Evolutionary conservation across 805 yeast genomes (phyloP), one percentile per base, ranked within the genome.

Genomic region (Pichia sporocuriosa): DNA sequence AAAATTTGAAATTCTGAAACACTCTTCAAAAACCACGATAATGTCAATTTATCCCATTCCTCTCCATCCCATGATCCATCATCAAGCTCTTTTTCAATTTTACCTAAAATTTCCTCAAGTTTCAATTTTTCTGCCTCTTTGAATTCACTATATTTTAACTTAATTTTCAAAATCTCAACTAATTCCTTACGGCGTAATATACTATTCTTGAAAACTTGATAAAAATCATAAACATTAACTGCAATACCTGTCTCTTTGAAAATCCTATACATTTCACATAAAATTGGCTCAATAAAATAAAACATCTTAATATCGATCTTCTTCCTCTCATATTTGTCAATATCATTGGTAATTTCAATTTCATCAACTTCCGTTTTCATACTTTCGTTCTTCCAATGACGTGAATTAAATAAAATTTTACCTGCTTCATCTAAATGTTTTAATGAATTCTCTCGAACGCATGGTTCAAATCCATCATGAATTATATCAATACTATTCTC

Each of bases 201-300:
- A 17, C 52, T 50, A 43, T 69, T 74, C 53, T 56, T 55, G 50
- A 56, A 65, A n/a, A 59, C 66, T 25, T 49, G 49, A 46, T 58
- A 63, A 39, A 64, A 61, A 42, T 63, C 67, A 42, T 52, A 62
- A 20, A 63, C 50, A 40, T 63, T 63, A 29, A 62, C 70, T 24
- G 70, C 63, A 3, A 79, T 68, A 20, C 84, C 83, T 0, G 96
- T 89, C 51, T 88, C 96, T 45, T 93, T 74, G 57, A 81, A 82
- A 13, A 85, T 67, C 36, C 75, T 72, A 61, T 76, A 88, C 40
- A 88, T 57, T 37, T 72, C 75, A 24, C 75, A 65, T 6, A 79
- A 42, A 4, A 56, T 51, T 1, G 88, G 88, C 17, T 71, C 75
- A 35, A 73, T 50, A 1, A 58, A 34, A 34, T 61, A 55, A 48